Conservation (phyloP, 345 rosid genomes). For the Brassica carinata region DNA sequence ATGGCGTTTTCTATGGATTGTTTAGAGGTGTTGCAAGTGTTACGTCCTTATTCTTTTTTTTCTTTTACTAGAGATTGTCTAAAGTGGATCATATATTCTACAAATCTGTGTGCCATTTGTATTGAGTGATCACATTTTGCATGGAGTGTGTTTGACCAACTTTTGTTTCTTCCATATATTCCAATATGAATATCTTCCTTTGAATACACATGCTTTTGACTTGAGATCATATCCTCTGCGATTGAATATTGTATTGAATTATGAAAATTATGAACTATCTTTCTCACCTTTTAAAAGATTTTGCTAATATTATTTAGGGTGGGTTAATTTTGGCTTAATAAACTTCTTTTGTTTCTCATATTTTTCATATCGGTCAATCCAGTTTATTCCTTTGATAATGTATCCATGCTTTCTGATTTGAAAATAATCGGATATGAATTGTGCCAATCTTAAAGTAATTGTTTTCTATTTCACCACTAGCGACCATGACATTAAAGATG, state of each 20-base stretch:
- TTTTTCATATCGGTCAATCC: not conserved
- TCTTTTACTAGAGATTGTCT: not conserved
- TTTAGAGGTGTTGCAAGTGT: not conserved
- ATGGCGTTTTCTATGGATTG: not conserved
- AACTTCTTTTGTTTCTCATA: not conserved
- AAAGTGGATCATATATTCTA: not conserved
- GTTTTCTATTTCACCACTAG: constrained; percentile 22
- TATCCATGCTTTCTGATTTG: not conserved
- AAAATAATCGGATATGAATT: not conserved
- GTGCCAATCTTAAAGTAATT: constrained; percentile 12
- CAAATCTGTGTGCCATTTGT: not conserved
- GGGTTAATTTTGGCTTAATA: not conserved
- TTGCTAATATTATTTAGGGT: not conserved
- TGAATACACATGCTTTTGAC: not conserved
- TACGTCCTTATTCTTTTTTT: not conserved
- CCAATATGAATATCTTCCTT: not conserved
- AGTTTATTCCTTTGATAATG: not conserved
- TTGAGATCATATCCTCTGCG: not conserved
- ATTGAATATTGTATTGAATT: not conserved
- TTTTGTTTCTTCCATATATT: not conserved
- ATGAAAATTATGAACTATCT: not conserved
- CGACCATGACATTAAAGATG: constrained; percentile 18
- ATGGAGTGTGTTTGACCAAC: not conserved
- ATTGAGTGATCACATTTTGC: not conserved
- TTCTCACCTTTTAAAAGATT: not conserved